Conservation (phyloP, 371 early-diverging fungal genomes). For the Mucor lusitanicus region DNA sequence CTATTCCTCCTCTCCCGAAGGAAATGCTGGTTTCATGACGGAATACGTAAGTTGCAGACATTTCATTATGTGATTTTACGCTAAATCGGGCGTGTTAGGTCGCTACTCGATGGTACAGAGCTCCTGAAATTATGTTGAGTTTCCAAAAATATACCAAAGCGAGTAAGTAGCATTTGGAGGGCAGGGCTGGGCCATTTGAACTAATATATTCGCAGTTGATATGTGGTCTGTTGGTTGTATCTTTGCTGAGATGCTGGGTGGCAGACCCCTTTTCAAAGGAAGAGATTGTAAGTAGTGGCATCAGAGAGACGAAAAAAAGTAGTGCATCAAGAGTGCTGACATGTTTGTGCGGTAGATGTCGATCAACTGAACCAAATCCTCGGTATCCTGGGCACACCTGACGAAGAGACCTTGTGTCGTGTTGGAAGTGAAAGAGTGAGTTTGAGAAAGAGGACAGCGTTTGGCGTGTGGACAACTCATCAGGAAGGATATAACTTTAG, state of each 20-base stretch:
- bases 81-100: neutral
- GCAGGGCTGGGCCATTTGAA: neutral
- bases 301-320: neutral
- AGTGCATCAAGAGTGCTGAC: neutral
- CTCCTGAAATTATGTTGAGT: constrained; percentile 98
- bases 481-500: constrained; percentile 34
- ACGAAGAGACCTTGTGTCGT: constrained; percentile 86
- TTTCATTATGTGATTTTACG: neutral
- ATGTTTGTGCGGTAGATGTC: constrained; percentile 66
- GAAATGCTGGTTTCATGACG: constrained; percentile 91
- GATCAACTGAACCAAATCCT: constrained; percentile 99
- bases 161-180: constrained; percentile 59
- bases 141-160: constrained; percentile 95
- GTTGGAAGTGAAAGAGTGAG: constrained; percentile 78
- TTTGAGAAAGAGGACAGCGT: neutral
- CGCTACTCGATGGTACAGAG: constrained; percentile 98
- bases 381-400: constrained; percentile 96
- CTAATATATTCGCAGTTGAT: constrained; percentile 65
- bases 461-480: neutral
- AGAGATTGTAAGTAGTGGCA: constrained; percentile 75
- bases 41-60: constrained; percentile 73
- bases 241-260: constrained; percentile 94
- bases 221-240: constrained; percentile 99
- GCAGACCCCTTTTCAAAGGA: constrained; percentile 89
- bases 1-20: constrained; percentile 80